Evolutionary conservation across 2,329 filamentous ascomycete species (phyloP), one percentile per base, ranked within the genome.

Genomic region (Pseudocercospora vitis): DNA sequence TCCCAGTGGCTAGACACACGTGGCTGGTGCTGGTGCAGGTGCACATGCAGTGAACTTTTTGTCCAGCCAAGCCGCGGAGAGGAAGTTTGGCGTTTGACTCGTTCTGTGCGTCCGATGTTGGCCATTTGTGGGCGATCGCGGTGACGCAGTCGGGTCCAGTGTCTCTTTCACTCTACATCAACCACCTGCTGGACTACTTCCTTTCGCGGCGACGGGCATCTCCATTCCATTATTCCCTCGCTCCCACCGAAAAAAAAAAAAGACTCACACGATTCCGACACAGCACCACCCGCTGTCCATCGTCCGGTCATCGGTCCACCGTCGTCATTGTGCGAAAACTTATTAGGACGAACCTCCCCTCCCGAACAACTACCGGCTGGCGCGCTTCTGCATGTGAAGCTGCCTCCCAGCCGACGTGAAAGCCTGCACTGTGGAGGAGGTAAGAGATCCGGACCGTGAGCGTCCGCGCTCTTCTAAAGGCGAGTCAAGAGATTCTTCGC

Each of bases 311-410:
- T 40, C 37, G 37, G 16, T 40, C 37, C 37, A 40, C 37, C 19
- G 7, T 42, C 37, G 37, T 42, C 37, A 42, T 42, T 42, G n/a
- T 21, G 24, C 37, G 37, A 40, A 40, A 16, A 21, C 21, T 11
- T n/a, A n/a, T n/a, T n/a, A n/a, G 24, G 35, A 32, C 39, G 47
- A 53, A 39, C 37, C 28, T 29, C 26, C 11, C 42, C 50, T 33
- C 40, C 52, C 53, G 53, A 55, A 44, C 31, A 55, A 55, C 32
- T 48, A 32, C 53, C 53, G 53, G 53, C 53, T 55, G 53, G 53
- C 44, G 53, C 37, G 37, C 53, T 50, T 54, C 53, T 44, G 53
- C 53, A 55, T 55, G 53, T 51, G 53, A 55, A 55, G 53, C 46
- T 50, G 46, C 46, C 37, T 49, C 21, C 19, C 48, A 48, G 48